Evolutionary conservation across 129 eudicot genomes (phyloP), one percentile per base, ranked within the genome.

Genomic region (Artemisia tridentata): DNA sequence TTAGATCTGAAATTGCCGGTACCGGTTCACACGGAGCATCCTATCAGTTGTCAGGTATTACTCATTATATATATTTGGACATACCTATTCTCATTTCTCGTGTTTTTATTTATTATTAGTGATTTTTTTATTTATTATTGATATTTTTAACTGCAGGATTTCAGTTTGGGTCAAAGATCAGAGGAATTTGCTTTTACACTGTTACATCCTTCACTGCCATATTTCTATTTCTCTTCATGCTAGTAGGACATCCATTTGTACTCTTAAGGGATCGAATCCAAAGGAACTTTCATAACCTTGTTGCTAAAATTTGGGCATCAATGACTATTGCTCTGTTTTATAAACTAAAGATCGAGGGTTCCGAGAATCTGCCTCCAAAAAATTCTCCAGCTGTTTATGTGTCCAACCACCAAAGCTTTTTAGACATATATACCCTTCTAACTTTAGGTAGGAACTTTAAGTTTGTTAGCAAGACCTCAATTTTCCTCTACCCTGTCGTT

Each of bases 371-470:
- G 34, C 98, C 98, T n/a, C 72, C 85, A 48, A 46, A 77, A 16
- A 84, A 87, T 76, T 75, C 88, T 38, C 88, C 98, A 55, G 96
- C 96, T 57, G 88, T 92, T 21, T 92, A 89, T 75, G 96, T 92
- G 60, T 81, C 98, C 63, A 92, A 92, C 80, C 98, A 92, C 78
- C 98, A 89, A 72, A 92, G 98, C 79, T 92, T 92, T 81, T 72
- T 92, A 47, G 98, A 92, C 84, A 92, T 85, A 73, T 87, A 85
- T 72, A 71, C 96, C 23, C 95, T 92, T 72, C 84, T 92, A 29
- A 89, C 95, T 63, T 81, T 92, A 48, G 95, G 96, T 23, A 87
- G 95, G 76, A 85, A 84, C 87, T 88, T 92, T 75, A 89, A 92
- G 84, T 89, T 92, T 57, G 83, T 92, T 13, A 92, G 98, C 86